Evolutionary conservation across 1,139 yeast species (phyloP), one percentile per base, ranked within the genome.

Genomic region (Pichia sp.): DNA sequence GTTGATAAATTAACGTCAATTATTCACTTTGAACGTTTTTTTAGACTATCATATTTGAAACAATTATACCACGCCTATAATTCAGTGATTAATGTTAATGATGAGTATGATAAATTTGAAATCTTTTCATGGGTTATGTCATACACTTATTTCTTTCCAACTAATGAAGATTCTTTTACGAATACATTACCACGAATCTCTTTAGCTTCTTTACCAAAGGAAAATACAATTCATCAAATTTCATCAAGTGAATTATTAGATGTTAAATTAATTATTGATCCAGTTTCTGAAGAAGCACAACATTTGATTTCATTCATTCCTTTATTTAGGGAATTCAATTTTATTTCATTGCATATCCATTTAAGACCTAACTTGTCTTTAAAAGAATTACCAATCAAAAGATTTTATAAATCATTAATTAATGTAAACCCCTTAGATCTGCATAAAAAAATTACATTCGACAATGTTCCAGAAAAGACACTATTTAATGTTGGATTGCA

Each of bases 201-300:
- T 44, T 22, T 54, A 2, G 41, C 42, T 3, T 6, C 18, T 6
- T 43, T 56, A 10, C 54, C 57, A 16, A 10, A n/a, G 5, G 34
- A 38, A 7, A 48, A 44, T 50, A 30, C 53, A 47, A 27, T 44
- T 50, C 13, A 18, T 6, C 25, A 41, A 36, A 19, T 31, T n/a
- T 25, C 43, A 14, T 57, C 63, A 30, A 64, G 62, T 3, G 60
- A 60, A 25, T 58, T 66, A 2, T 58, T 71, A 1, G 84, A 83
- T 54, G 63, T 91, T 3, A 67, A 80, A 8, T 71, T 86, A 1
- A 70, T 87, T 2, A 60, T 87, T 43, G 91, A 93, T 65, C 98
- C 98, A 1, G 66, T 83, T 6, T 77, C 79, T 53, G 89, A 85
- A 58, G 63, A 71, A 28, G 78, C 96, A 0, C 97, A 88, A 62